Evolutionary conservation across 1,284 basidiomycete genomes (phyloP).

Genomic region (Bondarzewia mesenterica): DNA sequence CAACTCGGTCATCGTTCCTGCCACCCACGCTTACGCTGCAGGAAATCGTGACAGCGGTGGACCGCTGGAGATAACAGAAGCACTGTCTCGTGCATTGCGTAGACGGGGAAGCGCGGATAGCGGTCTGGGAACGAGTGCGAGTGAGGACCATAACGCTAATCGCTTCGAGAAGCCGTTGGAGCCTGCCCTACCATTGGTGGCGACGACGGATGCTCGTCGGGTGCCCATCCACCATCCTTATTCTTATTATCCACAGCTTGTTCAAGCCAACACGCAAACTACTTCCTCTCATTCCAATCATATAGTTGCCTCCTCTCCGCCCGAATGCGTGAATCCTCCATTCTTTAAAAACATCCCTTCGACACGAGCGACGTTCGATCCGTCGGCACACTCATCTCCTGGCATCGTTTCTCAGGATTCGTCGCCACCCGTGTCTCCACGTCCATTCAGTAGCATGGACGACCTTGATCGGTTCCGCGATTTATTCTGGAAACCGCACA

Average conservation of each 20-base stretch:
- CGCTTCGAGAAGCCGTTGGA: neutral
- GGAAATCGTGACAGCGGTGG: slow-evolving; percentile 4
- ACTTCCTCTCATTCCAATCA: slow-evolving; percentile 4
- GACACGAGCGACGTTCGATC: slow-evolving; percentile 1
- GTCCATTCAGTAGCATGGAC: slow-evolving; percentile 41
- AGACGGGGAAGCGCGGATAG: slow-evolving; percentile 33
- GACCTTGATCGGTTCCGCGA: slow-evolving; percentile 64
- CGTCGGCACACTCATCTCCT: slow-evolving; percentile 14
- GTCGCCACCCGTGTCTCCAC: slow-evolving; percentile 26
- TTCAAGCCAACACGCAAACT: neutral
- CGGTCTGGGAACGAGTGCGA: slow-evolving; percentile 38
- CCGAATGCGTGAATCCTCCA: slow-evolving; percentile 18
- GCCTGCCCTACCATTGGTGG: neutral
- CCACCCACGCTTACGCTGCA: slow-evolving; percentile 12
- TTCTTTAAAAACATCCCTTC: slow-evolving; percentile 5
- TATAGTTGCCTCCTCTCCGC: slow-evolving; percentile 20
- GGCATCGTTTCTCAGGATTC: slow-evolving; percentile 33
- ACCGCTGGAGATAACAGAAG: slow-evolving; percentile 25
- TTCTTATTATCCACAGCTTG: neutral
- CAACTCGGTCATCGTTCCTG: too few species aligned
- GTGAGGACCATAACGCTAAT: slow-evolving; percentile 20
- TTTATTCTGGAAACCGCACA: slow-evolving; percentile 45
- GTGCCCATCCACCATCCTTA: neutral
- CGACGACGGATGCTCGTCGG: neutral
- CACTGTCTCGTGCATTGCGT: slow-evolving; percentile 20